Conservation (phyloP, 257 asterid genomes). For the Scutellaria baicalensis region DNA sequence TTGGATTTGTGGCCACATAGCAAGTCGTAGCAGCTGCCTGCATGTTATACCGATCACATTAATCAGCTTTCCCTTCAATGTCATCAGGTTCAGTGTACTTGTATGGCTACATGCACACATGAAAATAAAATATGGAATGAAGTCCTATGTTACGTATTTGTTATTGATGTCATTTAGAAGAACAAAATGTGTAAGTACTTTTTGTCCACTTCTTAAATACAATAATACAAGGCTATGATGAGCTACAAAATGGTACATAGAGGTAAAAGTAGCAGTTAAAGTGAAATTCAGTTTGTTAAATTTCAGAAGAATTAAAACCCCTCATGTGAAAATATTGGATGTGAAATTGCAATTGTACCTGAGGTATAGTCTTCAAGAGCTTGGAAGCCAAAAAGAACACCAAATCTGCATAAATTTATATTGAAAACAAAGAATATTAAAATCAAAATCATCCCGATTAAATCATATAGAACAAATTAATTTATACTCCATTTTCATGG, state of each 20-base stretch:
- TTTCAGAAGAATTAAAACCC: not conserved
- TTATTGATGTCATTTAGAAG: no score
- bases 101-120: not conserved
- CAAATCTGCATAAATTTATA: not conserved
- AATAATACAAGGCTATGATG: no score
- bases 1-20: slow-evolving; percentile 76
- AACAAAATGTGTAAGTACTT: no score
- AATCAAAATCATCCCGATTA: no score
- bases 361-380: slow-evolving; percentile 82
- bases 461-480: not conserved
- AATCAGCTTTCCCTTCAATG: not conserved
- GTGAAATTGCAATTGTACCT: slow-evolving; percentile 34
- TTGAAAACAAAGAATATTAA: not conserved
- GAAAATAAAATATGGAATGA: no score
- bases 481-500: not conserved
- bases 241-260: no score
- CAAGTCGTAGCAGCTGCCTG: slow-evolving; percentile 99
- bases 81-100: not conserved
- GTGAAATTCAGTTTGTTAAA: no score
- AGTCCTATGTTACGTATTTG: no score
- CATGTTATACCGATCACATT: not conserved
- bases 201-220: no score
- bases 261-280: no score
- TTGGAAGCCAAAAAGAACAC: slow-evolving; percentile 84
- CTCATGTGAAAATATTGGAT: no score